These are phyloP conservation scores for Mucor velutinosus DNA, from an alignment of 371 early-diverging fungal species.

Conservation along the genomic window DNA sequence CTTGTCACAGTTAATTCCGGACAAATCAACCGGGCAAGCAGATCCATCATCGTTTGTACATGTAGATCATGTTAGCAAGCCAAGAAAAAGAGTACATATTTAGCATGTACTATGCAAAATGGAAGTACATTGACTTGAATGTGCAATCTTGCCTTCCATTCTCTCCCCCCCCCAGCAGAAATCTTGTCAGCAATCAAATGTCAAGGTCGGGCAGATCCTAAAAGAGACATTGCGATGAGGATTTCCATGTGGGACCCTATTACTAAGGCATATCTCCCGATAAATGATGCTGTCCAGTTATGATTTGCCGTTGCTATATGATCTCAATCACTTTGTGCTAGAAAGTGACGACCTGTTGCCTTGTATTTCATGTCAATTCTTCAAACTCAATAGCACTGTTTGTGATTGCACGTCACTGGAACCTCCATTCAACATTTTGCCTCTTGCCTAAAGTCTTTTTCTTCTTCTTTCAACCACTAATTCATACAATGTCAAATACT, in stretches of 20 bases:
- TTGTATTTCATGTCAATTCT: background rate
- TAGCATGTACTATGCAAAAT: background rate
- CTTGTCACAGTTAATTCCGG: background rate
- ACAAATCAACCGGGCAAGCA: background rate
- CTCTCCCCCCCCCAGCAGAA: no score
- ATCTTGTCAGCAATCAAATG: no score
- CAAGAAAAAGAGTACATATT: background rate
- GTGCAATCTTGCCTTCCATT: no score
- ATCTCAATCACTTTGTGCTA: no score
- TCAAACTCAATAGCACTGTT: background rate
- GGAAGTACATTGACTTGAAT: no score
- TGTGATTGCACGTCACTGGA: background rate
- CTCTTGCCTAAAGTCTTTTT: background rate
- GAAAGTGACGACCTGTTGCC: background rate
- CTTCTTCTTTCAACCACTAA: background rate
- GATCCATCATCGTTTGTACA: background rate
- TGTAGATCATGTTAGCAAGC: background rate
- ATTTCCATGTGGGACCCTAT: no score
- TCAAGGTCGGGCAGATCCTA: no score
- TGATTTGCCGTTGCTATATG: no score
- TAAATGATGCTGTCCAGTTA: no score
- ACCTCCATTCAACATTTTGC: background rate
- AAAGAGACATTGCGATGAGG: no score
- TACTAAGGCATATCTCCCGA: no score
- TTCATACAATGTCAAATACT: constrained; percentile 16